Percentiles rank a stretch among this genome's conserved stretches.
phyloP scores from a whole-genome alignment of 306 rosid species.

The Rosa chinensis region DNA sequence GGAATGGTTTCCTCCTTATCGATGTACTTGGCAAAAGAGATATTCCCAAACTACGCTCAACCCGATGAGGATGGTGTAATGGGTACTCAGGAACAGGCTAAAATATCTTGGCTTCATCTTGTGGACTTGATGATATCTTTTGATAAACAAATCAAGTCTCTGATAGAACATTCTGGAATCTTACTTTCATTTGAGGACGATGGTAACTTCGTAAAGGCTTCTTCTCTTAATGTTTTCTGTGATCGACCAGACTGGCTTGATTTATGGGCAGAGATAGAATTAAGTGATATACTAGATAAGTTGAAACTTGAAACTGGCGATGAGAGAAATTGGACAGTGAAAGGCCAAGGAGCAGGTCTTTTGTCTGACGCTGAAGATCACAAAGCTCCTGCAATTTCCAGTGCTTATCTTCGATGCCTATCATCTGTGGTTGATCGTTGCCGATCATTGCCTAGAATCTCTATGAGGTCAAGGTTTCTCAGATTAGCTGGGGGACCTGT shows the following conservation, averaged over 20 bases:
- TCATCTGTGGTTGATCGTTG: conserved; percentile 73
- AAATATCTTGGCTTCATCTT: conserved; percentile 76
- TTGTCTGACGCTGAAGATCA: conserved; percentile 57
- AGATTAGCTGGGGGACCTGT: conserved; percentile 63
- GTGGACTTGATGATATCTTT: conserved; percentile 93
- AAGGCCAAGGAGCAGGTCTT: conserved; percentile 52
- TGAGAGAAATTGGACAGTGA: conserved; percentile 74
- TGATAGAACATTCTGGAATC: conserved; percentile 75
- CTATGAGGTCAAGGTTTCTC: conserved; percentile 75
- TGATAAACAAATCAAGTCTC: conserved; percentile 77
- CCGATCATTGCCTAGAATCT: conserved; percentile 60
- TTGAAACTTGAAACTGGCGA: conserved; percentile 52
- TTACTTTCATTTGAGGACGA: conserved; percentile 62
- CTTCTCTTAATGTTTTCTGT: conserved; percentile 76
- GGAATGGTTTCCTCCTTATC: conserved; percentile 80
- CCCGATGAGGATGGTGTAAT: conserved; percentile 49
- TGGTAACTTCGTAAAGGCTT: conserved; percentile 51
- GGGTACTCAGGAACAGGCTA: conserved; percentile 51
- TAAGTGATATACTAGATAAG: conserved; percentile 64
- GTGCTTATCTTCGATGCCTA: conserved; percentile 53
- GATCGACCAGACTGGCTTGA: conserved; percentile 97
- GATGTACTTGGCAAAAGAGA: conserved; percentile 80
- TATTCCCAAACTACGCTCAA: conserved; percentile 68
- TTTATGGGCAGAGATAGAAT: conserved; percentile 88
- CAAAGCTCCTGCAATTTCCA: conserved; percentile 74